A percentile compares a stretch with the other conserved stretches of the same genome.
These are phyloP conservation scores for Cystobasidium sp. DNA, from an alignment of 1,284 basidiomycete genomes.

Conservation along the genomic window DNA sequence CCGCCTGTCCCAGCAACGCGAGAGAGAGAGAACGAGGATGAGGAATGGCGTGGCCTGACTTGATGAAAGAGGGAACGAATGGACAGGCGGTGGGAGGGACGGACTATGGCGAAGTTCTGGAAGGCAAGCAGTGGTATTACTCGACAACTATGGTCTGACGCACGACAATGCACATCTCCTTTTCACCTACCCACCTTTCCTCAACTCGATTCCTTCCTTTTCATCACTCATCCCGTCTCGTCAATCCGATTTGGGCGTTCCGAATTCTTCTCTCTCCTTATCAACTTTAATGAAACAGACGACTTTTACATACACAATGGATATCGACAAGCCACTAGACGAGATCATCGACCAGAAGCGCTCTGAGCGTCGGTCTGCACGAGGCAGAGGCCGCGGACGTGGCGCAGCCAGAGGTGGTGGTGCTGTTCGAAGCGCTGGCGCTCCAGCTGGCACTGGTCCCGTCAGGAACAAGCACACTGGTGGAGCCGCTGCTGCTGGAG, in stretches of 20 bases:
- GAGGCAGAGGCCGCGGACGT: conserved; percentile 13
- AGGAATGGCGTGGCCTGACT: not conserved
- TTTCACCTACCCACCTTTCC: not conserved
- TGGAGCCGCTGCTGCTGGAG: conserved; percentile 62
- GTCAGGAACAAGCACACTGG: conserved; percentile 39
- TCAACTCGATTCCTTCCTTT: not conserved
- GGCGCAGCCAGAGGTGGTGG: conserved; percentile 16
- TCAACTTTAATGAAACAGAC: not conserved
- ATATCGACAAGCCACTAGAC: conserved; percentile 81
- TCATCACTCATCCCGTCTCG: not conserved
- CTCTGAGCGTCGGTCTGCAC: conserved; percentile 44
- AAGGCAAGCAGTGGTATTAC: not conserved
- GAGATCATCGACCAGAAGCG: conserved; percentile 64
- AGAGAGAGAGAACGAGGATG: conserved; percentile 1
- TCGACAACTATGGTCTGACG: conserved; percentile 3
- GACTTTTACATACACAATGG: conserved; percentile 54
- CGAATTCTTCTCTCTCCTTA: not conserved
- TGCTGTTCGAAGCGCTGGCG: conserved; percentile 53
- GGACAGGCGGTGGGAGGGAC: not conserved
- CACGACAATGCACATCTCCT: conserved; percentile 5
- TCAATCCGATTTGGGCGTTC: not conserved
- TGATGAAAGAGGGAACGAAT: not conserved
- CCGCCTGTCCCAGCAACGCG: not conserved
- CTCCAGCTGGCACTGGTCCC: conserved; percentile 63
- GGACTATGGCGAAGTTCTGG: conserved; percentile 3